A percentile compares a stretch with the other conserved stretches of the same genome.
phyloP scores from a whole-genome alignment of 225 moss, liverwort and hornwort species.

The Pleurozium schreberi region DNA sequence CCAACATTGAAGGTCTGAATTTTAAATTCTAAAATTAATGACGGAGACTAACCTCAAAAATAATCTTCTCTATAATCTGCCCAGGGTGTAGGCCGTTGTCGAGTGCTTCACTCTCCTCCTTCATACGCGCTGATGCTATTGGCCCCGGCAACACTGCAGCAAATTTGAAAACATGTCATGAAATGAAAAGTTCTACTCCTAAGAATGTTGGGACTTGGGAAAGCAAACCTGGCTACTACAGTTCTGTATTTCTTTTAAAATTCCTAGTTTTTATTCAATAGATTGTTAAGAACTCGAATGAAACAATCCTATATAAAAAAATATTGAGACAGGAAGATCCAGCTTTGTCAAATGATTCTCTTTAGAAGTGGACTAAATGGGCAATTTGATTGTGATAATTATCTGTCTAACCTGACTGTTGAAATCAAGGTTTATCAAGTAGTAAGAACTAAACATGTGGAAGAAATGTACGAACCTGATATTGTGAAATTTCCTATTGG shows the following conservation, averaged over 20 bases:
- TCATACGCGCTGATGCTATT: not conserved
- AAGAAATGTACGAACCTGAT: constrained; percentile 3
- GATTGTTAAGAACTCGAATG: not conserved
- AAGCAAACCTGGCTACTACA: not conserved
- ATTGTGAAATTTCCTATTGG: not conserved
- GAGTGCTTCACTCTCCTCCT: not conserved
- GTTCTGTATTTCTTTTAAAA: no score
- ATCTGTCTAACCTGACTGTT: not conserved
- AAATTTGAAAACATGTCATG: not conserved
- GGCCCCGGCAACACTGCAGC: constrained; percentile 16
- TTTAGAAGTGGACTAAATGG: not conserved
- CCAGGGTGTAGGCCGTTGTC: constrained; percentile 8
- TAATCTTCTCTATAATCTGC: constrained; percentile 14
- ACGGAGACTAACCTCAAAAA: constrained; percentile 3
- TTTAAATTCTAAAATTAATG: not conserved
- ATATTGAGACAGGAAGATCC: not conserved
- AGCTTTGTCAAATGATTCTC: not conserved
- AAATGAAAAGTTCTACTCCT: not conserved
- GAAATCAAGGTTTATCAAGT: not conserved
- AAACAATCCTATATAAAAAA: not conserved
- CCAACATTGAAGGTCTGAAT: not conserved
- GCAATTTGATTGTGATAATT: not conserved
- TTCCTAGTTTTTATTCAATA: not conserved
- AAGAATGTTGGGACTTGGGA: not conserved
- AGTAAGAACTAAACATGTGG: not conserved